Evolutionary conservation across 768 basidiomycete genomes (phyloP).

Genomic region (Naganishia randhawae): DNA sequence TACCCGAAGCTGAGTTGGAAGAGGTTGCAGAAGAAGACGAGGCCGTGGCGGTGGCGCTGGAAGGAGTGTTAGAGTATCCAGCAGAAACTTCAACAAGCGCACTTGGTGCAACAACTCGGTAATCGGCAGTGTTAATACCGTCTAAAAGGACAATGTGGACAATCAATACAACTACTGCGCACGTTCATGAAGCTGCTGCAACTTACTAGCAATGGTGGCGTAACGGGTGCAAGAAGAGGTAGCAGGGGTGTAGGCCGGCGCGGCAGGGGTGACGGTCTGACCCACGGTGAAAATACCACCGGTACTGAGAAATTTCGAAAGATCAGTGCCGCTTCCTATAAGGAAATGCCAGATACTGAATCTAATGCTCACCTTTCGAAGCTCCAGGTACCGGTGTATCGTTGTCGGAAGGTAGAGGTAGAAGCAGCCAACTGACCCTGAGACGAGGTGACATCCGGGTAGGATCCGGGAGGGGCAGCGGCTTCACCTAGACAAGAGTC

Average conservation of each 20-base stretch:
- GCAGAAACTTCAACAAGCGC: slow-evolving; percentile 63
- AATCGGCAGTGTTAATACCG: slow-evolving; percentile 36
- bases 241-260: slow-evolving; percentile 44
- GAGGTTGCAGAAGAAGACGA: slow-evolving; percentile 50
- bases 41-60: slow-evolving; percentile 55
- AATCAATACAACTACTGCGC: not conserved
- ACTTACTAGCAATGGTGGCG: slow-evolving; percentile 38
- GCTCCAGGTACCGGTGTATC: slow-evolving; percentile 52
- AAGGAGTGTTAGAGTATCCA: too few relatives aligned
- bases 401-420: slow-evolving; percentile 50
- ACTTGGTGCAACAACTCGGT: slow-evolving; percentile 42
- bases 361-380: slow-evolving; percentile 27
- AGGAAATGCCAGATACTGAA: not conserved
- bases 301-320: slow-evolving; percentile 9
- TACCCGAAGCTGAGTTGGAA: slow-evolving; percentile 32
- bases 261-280: slow-evolving; percentile 49
- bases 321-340: slow-evolving; percentile 21
- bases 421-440: slow-evolving; percentile 24
- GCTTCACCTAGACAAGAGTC: slow-evolving; percentile 54
- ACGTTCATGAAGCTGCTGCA: not conserved
- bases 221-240: slow-evolving; percentile 52
- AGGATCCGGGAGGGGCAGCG: slow-evolving; percentile 54
- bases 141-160: slow-evolving; percentile 13
- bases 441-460: slow-evolving; percentile 36
- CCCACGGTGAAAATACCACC: slow-evolving; percentile 48